Percentiles rank a stretch among this genome's conserved stretches.
Conservation (phyloP, 2,329 filamentous ascomycete species). For the Lanzia echinophila region DNA sequence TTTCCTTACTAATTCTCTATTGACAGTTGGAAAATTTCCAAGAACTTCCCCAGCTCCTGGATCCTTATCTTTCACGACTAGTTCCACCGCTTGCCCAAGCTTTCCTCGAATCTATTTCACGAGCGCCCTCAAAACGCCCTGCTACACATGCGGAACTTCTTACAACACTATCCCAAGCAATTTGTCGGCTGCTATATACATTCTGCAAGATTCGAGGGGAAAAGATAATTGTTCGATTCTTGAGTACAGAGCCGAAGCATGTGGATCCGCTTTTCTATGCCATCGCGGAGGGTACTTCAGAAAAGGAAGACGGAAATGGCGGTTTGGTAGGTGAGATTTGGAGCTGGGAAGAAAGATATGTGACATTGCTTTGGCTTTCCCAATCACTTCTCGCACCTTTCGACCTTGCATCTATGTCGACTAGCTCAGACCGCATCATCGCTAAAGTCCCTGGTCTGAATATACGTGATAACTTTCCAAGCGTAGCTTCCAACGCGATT, state of each 20-base stretch:
- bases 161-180: conserved; percentile 45
- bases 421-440: conserved; percentile 41
- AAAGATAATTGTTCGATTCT: conserved; percentile 84
- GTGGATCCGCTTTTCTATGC: conserved; percentile 73
- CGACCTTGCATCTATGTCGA: conserved; percentile 80
- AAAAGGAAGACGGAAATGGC: conserved; percentile 7
- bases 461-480: conserved; percentile 57
- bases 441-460: conserved; percentile 42
- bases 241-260: conserved; percentile 83
- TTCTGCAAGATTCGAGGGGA: conserved; percentile 93
- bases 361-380: conserved; percentile 81
- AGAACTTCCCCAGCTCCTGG: conserved; percentile 88
- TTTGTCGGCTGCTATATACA: conserved; percentile 75
- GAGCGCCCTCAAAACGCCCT: conserved; percentile 33
- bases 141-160: conserved; percentile 25
- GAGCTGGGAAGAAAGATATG: conserved; percentile 83
- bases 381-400: conserved; percentile 82
- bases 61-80: conserved; percentile 71
- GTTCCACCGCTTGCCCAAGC: conserved; percentile 69
- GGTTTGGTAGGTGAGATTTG: conserved; percentile 33
- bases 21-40: conserved; percentile 74
- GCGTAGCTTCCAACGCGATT: conserved; percentile 63
- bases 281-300: conserved; percentile 49
- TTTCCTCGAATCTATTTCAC: conserved; percentile 61
- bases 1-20: conserved; percentile 8